A percentile compares a stretch with the other conserved stretches of the same genome.
phyloP scores from a whole-genome alignment of 2,329 filamentous ascomycete species.

The Colletotrichum sp. region DNA sequence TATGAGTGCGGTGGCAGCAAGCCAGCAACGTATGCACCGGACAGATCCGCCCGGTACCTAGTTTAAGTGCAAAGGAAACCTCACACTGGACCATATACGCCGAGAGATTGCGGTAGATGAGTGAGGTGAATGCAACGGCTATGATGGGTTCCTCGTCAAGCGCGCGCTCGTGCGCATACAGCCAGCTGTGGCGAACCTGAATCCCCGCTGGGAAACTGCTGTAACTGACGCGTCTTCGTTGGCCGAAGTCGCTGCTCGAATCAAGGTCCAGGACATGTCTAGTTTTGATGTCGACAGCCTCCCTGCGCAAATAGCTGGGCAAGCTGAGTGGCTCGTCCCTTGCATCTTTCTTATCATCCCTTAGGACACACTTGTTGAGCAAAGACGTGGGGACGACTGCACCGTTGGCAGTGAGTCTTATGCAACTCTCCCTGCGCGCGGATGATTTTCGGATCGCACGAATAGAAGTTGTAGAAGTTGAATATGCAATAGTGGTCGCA shows the following conservation, averaged over 20 bases:
- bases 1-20: not conserved
- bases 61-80: not conserved
- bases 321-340: not conserved
- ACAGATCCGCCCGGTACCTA: not conserved
- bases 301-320: not conserved
- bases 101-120: not conserved
- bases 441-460: not conserved
- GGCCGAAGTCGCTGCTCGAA: not conserved
- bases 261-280: not conserved
- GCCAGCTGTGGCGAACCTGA: not conserved
- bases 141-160: not conserved
- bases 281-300: not conserved
- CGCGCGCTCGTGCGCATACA: not conserved
- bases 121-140: not conserved
- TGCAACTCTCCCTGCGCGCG: not conserved
- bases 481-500: not conserved
- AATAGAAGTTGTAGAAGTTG: not conserved
- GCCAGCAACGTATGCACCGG: not conserved
- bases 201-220: not conserved
- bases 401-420: not conserved
- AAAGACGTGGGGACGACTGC: not conserved
- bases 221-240: not conserved
- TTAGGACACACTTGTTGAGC: not conserved
- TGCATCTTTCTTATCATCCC: not conserved
- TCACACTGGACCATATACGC: not conserved